Evolutionary conservation across 2,329 filamentous ascomycete genomes (phyloP), one percentile per base, ranked within the genome.

Genomic region (Colletotrichum australisinense): DNA sequence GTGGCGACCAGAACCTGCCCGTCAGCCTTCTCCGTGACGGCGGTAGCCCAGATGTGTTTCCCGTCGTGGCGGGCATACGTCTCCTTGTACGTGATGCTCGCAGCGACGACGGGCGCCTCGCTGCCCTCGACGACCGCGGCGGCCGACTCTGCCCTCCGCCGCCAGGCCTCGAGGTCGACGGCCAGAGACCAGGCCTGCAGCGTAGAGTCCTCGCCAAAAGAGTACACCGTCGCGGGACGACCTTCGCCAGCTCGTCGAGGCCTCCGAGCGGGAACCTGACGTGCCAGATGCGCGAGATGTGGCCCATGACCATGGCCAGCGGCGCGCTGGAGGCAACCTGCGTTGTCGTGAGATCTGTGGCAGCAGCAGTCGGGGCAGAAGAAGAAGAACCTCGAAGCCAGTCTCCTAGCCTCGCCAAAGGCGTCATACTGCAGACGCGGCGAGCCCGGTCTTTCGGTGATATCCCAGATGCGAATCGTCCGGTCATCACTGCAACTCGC

Each of bases 401-500:
- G 92, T 94, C 79, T 91, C 89, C 88, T 84, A 1, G 83, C 84
- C 46, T 81, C 83, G 11, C 78, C 78, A 3, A 82, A 76, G 16
- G 72, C 72, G 16, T 67, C 72, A 4, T 75, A 75, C 62, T 79
- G 76, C 16, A 81, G 71, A 24, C 77, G 77, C 60, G 14, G 62
- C 38, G 19, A 68, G 22, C 2, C 70, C 49, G 72, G 64, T 8
- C 86, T 84, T 69, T 91, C 87, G 0, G 92, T 91, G 8, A 98
- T 90, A 79, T 98, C 91, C 96, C 97, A 98, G 1, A 98, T 84
- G 16, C 94, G 89, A 26, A 99, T 91, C 0, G 95, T 98, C 63
- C 97, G 89, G 82, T 99, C 97, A 79, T 99, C 97, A 79, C 96
- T 98, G 80, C 97, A 99, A 78, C 94, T 98, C 16, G 93, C 94